These are phyloP conservation scores for Salinomyces thailandicus DNA, from an alignment of 2,329 filamentous ascomycete genomes.

Conservation along the genomic window DNA sequence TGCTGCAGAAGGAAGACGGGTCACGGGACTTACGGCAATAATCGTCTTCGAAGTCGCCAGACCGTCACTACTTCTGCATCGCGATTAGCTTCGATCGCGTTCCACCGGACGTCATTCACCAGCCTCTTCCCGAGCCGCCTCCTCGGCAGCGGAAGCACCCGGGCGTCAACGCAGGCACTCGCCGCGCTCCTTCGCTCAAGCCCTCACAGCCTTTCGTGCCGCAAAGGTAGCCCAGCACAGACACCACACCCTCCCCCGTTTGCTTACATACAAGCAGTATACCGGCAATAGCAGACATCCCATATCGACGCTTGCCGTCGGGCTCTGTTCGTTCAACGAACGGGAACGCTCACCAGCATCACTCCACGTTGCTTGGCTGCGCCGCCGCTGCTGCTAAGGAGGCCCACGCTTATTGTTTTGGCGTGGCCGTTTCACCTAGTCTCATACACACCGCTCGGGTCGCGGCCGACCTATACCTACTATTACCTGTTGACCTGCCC, in stretches of 20 bases:
- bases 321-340: neutral
- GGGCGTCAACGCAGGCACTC: too few relatives aligned
- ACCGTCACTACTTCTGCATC: neutral
- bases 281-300: neutral
- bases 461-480: neutral
- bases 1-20: too few relatives aligned
- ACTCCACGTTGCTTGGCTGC: neutral
- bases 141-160: neutral
- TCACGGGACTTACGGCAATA: too few relatives aligned
- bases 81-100: neutral
- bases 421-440: neutral
- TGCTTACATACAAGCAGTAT: neutral
- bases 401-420: too few relatives aligned
- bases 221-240: too few relatives aligned
- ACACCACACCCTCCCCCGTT: too few relatives aligned
- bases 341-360: neutral
- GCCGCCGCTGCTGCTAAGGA: too few relatives aligned
- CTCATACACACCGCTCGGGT: neutral
- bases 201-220: too few relatives aligned
- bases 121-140: neutral
- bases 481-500: too few relatives aligned
- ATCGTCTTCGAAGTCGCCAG: neutral
- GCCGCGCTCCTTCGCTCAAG: too few relatives aligned
- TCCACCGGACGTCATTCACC: neutral
- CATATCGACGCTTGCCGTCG: too few relatives aligned